These are phyloP conservation scores for Colletotrichum zoysiae DNA, from an alignment of 2,329 filamentous ascomycete genomes.

Conservation along the genomic window DNA sequence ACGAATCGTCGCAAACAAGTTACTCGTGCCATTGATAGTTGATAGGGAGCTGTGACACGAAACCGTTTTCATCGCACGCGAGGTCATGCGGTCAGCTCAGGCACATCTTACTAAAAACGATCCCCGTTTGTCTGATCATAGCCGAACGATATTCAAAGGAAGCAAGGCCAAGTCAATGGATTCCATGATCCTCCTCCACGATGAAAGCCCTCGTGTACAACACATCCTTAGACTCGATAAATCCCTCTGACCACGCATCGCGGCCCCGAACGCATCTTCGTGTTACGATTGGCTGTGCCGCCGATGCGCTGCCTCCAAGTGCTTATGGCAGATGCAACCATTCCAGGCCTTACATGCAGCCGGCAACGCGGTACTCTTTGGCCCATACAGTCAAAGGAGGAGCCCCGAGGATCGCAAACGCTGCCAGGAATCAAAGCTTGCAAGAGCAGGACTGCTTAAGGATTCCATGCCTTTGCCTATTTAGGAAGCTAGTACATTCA, in stretches of 20 bases:
- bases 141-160: constrained; percentile 18
- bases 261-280: not conserved
- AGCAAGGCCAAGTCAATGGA: not conserved
- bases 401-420: not conserved
- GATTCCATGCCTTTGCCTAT: not conserved
- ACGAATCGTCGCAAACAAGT: not conserved
- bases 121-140: not conserved
- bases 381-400: not conserved
- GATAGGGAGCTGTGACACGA: not conserved
- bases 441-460: not conserved
- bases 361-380: constrained; percentile 8
- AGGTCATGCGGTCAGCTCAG: constrained; percentile 7
- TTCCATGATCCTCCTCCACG: not conserved
- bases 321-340: constrained; percentile 41
- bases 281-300: constrained; percentile 16
- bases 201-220: not conserved
- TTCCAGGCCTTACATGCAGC: constrained; percentile 34
- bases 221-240: constrained; percentile 1
- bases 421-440: not conserved
- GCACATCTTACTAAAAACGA: not conserved
- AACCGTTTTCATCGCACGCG: not conserved
- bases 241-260: not conserved
- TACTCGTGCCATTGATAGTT: not conserved
- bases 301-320: constrained; percentile 22
- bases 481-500: not conserved